phyloP scores from a whole-genome alignment of 169 alveolate genomes.

The Perkinsus olseni region DNA sequence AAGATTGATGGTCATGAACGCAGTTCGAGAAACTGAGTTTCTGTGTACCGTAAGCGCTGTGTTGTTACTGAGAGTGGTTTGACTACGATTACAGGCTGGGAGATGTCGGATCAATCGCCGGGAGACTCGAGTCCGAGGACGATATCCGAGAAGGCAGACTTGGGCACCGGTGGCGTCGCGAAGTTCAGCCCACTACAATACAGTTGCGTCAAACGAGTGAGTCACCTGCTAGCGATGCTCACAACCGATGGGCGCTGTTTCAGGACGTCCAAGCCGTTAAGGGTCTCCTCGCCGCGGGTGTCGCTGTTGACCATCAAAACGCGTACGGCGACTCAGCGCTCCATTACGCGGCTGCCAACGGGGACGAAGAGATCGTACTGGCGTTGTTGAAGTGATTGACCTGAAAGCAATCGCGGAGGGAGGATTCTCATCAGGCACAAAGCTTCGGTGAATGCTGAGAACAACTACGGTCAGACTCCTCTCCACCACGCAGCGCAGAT shows the following conservation, averaged over 20 bases:
- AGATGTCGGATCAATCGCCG: neutral
- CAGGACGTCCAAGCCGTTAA: neutral
- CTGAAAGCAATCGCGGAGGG: neutral
- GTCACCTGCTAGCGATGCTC: neutral
- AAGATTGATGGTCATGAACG: neutral
- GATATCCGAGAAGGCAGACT: neutral
- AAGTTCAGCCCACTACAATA: neutral
- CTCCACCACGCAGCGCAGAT: neutral
- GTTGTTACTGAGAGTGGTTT: no score
- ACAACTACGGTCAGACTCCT: neutral
- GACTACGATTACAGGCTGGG: no score
- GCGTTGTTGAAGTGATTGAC: neutral
- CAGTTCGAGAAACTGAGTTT: neutral
- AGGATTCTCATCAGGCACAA: neutral
- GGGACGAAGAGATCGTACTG: neutral
- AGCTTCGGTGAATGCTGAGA: neutral
- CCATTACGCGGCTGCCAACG: neutral
- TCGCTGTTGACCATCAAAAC: neutral
- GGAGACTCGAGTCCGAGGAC: neutral
- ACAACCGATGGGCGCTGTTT: neutral
- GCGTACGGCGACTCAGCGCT: neutral
- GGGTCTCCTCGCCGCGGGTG: neutral
- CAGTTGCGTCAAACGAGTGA: neutral
- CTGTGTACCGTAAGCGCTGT: neutral
- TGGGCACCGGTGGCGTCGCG: neutral